phyloP scores from a whole-genome alignment of 495 filamentous ascomycete genomes.

The Cercophora samala region DNA sequence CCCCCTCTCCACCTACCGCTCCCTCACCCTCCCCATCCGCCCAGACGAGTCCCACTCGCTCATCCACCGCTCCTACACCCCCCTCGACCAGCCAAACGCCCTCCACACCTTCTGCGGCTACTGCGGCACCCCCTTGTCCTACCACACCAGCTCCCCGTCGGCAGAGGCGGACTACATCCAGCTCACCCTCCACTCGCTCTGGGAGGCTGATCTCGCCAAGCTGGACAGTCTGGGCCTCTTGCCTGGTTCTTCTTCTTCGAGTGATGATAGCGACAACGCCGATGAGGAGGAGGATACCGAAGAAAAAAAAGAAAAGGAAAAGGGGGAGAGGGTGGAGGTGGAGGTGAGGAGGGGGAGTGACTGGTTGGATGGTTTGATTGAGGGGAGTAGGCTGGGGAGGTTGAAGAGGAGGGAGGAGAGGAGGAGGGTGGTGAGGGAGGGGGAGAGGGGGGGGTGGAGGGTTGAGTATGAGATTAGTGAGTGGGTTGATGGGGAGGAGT shows the following conservation, averaged over 20 bases:
- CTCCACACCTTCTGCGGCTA: constrained; percentile 85
- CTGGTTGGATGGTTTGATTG: constrained; percentile 80
- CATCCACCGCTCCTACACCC: constrained; percentile 70
- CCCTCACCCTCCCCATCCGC: constrained; percentile 66
- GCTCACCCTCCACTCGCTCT: constrained; percentile 69
- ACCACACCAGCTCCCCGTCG: constrained; percentile 74
- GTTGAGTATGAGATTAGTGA: constrained; percentile 86
- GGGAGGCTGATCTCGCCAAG: constrained; percentile 59
- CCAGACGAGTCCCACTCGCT: constrained; percentile 69
- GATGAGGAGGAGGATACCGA: constrained; percentile 43
- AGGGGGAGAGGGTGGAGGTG: neutral
- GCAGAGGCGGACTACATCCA: constrained; percentile 71
- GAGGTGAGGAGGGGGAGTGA: constrained; percentile 15
- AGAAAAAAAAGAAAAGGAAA: constrained; percentile 21
- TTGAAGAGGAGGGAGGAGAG: constrained; percentile 67
- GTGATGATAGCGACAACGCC: constrained; percentile 35
- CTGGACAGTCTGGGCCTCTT: constrained; percentile 66
- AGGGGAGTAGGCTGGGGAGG: constrained; percentile 66
- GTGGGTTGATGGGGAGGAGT: constrained; percentile 60
- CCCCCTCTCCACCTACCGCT: constrained; percentile 71
- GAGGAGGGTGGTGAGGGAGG: constrained; percentile 53
- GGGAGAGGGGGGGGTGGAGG: constrained; percentile 51
- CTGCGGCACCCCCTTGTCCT: constrained; percentile 77
- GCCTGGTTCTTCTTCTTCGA: constrained; percentile 4
- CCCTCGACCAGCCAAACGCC: constrained; percentile 53